A percentile compares a stretch with the other conserved stretches of the same genome.
Conservation (phyloP, 225 moss, liverwort and hornwort species). For the Asterella californica region DNA sequence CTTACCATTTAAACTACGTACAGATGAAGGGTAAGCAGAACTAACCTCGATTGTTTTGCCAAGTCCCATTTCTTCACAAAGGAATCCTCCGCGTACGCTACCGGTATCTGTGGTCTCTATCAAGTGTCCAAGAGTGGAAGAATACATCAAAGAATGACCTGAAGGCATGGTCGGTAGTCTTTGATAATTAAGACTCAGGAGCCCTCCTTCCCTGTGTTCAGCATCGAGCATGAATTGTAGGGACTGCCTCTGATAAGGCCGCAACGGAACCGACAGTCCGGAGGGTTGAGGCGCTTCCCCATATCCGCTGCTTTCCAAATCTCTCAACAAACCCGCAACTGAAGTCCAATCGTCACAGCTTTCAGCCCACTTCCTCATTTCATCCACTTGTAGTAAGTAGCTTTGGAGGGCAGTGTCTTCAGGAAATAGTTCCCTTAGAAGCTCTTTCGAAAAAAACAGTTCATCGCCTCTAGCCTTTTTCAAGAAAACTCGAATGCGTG, state of each 20-base stretch:
- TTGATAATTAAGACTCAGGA: slow-evolving; percentile 83
- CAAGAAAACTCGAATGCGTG: slow-evolving; percentile 74
- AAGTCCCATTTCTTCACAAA: slow-evolving; percentile 99
- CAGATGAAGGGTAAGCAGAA: neutral
- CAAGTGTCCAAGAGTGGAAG: slow-evolving; percentile 88
- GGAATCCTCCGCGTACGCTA: slow-evolving; percentile 83
- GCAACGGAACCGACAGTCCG: slow-evolving; percentile 82
- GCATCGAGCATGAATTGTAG: slow-evolving; percentile 95
- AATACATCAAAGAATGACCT: slow-evolving; percentile 71
- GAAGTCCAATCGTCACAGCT: slow-evolving; percentile 93
- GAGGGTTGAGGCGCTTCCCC: slow-evolving; percentile 84
- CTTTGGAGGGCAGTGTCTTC: slow-evolving; percentile 59
- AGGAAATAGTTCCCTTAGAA: slow-evolving; percentile 72
- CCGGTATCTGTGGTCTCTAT: slow-evolving; percentile 54
- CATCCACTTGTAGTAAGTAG: slow-evolving; percentile 74
- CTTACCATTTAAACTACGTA: neutral
- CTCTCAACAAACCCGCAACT: slow-evolving; percentile 76
- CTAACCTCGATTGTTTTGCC: slow-evolving; percentile 97
- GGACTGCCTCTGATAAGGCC: slow-evolving; percentile 93
- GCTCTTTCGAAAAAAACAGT: slow-evolving; percentile 68
- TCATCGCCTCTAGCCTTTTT: slow-evolving; percentile 83
- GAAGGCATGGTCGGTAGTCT: slow-evolving; percentile 53
- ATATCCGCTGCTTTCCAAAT: slow-evolving; percentile 88
- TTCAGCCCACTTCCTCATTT: slow-evolving; percentile 93
- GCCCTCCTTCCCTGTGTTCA: slow-evolving; percentile 85